phyloP scores from a whole-genome alignment of 2,329 filamentous ascomycete species.

The Pseudocercospora macadamiae region DNA sequence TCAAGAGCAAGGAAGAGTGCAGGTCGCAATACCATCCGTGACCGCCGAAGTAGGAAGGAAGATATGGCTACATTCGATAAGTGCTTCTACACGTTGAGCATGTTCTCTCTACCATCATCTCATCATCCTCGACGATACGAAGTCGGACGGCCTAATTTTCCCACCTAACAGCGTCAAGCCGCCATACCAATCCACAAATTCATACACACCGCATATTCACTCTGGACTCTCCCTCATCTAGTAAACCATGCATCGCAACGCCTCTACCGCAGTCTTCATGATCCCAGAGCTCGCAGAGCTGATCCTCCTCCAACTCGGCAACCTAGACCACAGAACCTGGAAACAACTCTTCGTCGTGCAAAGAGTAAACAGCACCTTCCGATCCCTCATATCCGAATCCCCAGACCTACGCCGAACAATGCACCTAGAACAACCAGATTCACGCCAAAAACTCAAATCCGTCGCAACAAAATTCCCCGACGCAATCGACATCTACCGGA shows the following conservation, averaged over 20 bases:
- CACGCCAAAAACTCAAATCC: not conserved
- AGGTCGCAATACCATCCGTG: slow-evolving; percentile 5
- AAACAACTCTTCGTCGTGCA: slow-evolving; percentile 27
- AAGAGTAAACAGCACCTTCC: slow-evolving; percentile 26
- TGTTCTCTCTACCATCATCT: not conserved
- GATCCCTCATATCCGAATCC: slow-evolving; percentile 23
- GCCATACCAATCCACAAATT: no score
- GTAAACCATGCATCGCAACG: slow-evolving; percentile 20
- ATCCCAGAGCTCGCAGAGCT: slow-evolving; percentile 28
- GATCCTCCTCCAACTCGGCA: slow-evolving; percentile 25
- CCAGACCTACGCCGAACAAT: slow-evolving; percentile 23
- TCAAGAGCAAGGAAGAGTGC: slow-evolving; percentile 5
- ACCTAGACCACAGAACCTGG: slow-evolving; percentile 20
- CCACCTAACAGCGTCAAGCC: no score
- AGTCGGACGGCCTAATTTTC: no score
- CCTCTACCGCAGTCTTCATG: slow-evolving; percentile 19
- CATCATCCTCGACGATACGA: no score
- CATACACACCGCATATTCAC: no score
- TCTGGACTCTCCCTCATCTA: no score
- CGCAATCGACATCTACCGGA: slow-evolving; percentile 22
- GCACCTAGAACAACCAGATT: slow-evolving; percentile 22
- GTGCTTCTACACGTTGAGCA: not conserved
- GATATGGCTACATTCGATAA: not conserved
- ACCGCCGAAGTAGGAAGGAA: not conserved
- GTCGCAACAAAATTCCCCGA: slow-evolving; percentile 19